phyloP scores from a whole-genome alignment of 2,329 filamentous ascomycete species.

The Alternaria sp. region DNA sequence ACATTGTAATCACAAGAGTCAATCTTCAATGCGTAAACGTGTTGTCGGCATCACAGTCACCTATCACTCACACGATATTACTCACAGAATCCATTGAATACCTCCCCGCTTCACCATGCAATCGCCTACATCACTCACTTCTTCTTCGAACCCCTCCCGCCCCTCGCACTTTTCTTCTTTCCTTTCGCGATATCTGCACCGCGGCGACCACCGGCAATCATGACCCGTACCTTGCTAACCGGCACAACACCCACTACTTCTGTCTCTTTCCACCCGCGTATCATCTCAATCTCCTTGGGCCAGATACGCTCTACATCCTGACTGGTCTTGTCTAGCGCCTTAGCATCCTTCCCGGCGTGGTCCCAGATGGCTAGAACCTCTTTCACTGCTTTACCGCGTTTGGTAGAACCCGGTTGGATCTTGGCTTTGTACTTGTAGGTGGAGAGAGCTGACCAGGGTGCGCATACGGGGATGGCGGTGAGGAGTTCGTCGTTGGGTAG shows the following conservation, averaged over 20 bases:
- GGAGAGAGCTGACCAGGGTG: conserved; percentile 67
- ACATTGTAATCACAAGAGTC: not conserved
- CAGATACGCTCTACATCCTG: conserved; percentile 75
- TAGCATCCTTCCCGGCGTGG: conserved; percentile 62
- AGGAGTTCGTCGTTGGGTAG: conserved; percentile 83
- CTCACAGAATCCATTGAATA: not conserved
- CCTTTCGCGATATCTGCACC: conserved; percentile 37
- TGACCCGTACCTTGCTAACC: conserved; percentile 78
- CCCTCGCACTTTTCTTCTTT: conserved; percentile 37
- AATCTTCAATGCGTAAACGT: not conserved
- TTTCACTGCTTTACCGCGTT: conserved; percentile 93
- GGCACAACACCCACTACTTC: conserved; percentile 83
- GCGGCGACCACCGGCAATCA: conserved; percentile 62
- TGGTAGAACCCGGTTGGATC: conserved; percentile 84
- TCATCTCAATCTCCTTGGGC: conserved; percentile 83
- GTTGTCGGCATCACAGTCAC: not conserved
- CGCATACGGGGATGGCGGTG: conserved; percentile 66
- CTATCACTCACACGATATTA: not conserved
- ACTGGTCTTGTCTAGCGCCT: conserved; percentile 53
- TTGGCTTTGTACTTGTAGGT: conserved; percentile 94
- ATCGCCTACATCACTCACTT: conserved; percentile 9
- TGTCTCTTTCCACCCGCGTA: conserved; percentile 79
- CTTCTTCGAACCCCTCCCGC: conserved; percentile 43
- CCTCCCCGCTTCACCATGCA: not conserved
- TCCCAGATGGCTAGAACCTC: conserved; percentile 88